Evolutionary conservation across 2,329 filamentous ascomycete genomes (phyloP).

Genomic region (Aspergillus fischeri): DNA sequence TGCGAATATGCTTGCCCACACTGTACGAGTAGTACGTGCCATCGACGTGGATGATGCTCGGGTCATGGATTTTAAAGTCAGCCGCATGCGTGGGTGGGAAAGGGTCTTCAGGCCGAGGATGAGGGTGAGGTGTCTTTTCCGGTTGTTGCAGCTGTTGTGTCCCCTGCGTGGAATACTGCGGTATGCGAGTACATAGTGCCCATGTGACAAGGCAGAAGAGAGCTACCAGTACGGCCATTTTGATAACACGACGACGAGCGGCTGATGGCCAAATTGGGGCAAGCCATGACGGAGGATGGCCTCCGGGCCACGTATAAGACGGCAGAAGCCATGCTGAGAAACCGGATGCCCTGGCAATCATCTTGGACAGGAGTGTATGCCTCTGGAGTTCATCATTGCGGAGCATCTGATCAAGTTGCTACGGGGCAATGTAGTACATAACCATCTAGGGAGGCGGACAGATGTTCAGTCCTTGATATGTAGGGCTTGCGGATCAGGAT

Average conservation of each 20-base stretch:
- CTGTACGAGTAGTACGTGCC: constrained; percentile 30
- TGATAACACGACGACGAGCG: not conserved
- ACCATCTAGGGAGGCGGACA: not conserved
- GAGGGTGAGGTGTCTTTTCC: not conserved
- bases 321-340: not conserved
- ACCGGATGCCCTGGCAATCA: not conserved
- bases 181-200: not conserved
- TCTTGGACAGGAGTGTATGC: not conserved
- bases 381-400: not conserved
- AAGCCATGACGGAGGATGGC: not conserved
- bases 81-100: constrained; percentile 8
- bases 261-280: not conserved
- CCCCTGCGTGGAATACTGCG: not conserved
- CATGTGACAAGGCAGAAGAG: not conserved
- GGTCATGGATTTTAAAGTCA: constrained; percentile 28
- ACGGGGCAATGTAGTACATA: not conserved
- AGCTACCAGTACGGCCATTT: not conserved
- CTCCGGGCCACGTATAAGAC: not conserved
- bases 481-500: not conserved
- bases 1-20: constrained; percentile 29
- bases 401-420: not conserved
- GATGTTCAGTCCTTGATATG: not conserved
- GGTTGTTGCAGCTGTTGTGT: not conserved
- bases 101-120: not conserved
- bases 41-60: constrained; percentile 25